These are phyloP conservation scores for Clarkia xantiana DNA, from an alignment of 345 rosid species.

Conservation along the genomic window DNA sequence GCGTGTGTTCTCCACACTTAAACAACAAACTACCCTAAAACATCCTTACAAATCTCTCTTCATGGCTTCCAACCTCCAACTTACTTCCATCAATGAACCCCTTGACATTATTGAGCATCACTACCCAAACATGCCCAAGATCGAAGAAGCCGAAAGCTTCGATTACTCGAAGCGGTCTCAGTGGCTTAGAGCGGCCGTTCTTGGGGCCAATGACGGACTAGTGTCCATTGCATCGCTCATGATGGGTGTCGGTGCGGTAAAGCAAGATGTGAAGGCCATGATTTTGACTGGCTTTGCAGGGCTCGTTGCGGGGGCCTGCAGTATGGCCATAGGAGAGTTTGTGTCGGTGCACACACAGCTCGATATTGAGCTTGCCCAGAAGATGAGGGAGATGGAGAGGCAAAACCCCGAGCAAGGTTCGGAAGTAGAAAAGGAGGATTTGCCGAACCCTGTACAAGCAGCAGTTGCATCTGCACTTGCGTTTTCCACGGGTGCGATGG, in stretches of 20 bases:
- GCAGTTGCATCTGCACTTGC: background rate
- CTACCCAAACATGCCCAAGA: too few species aligned
- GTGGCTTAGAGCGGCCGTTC: constrained; percentile 86
- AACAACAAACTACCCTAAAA: too few species aligned
- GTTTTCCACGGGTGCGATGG: background rate
- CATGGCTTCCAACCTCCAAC: constrained; percentile 7
- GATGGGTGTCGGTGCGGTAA: constrained; percentile 87
- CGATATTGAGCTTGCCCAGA: constrained; percentile 67
- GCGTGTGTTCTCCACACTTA: too few species aligned
- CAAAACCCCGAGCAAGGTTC: constrained; percentile 4
- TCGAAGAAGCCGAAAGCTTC: constrained; percentile 15
- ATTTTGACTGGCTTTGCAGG: constrained; percentile 79
- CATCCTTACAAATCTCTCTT: background rate
- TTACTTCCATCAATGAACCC: constrained; percentile 20
- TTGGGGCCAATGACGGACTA: constrained; percentile 82
- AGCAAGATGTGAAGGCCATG: constrained; percentile 64
- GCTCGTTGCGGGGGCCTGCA: constrained; percentile 76
- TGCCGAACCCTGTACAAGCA: background rate
- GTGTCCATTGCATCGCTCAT: constrained; percentile 70
- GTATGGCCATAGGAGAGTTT: constrained; percentile 94
- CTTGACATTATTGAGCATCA: constrained; percentile 5
- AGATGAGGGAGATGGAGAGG: constrained; percentile 27
- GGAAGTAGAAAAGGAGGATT: background rate
- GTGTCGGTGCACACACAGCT: constrained; percentile 77
- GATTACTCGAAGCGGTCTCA: constrained; percentile 73